Evolutionary conservation across 768 basidiomycete genomes (phyloP), one percentile per base, ranked within the genome.

Genomic region (Leccinum uliginosum): DNA sequence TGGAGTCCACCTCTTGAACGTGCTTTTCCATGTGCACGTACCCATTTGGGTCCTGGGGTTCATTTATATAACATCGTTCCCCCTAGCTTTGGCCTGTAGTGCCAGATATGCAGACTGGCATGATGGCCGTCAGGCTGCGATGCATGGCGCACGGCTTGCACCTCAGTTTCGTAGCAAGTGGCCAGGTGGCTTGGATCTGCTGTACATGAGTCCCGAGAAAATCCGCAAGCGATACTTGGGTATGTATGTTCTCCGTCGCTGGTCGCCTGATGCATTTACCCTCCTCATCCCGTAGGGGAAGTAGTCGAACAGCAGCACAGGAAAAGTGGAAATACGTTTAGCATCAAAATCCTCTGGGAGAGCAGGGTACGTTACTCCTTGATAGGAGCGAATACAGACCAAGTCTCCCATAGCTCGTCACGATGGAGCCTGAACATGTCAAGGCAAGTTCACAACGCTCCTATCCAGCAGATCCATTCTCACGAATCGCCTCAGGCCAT

Each of bases 351-450:
- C 12, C 63, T 80, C n/a, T 76, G 71, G 53, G 73, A 77, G 45
- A 67, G 73, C 50, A 65, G 72, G 66, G 78, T 73, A 53, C n/a
- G 72, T 64, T 15, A 40, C 15, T 30, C 10, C 19, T 51, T 30
- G 50, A 52, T 59, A 43, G 53, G n/a, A 43, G 32, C 40, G 26
- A 44, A n/a, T 35, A 35, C 6, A 19, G 29, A 45, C 26, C 23
- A 32, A 6, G 32, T 34, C 3, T 14, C 32, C 21, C 24, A 8
- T 53, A 80, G 78, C 63, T 81, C 51, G 61, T 81, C 11, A 82
- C 80, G 1, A 59, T 62, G 8, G 81, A 83, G 53, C 81, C 81
- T 4, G 78, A 79, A 40, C 70, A 80, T 48, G 72, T 80, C 66
- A 81, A 76, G 67, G 74, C 65, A 51, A 55, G 59, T 35, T 19